Conservation (phyloP, 768 basidiomycete genomes). For the Trametes villosa region DNA sequence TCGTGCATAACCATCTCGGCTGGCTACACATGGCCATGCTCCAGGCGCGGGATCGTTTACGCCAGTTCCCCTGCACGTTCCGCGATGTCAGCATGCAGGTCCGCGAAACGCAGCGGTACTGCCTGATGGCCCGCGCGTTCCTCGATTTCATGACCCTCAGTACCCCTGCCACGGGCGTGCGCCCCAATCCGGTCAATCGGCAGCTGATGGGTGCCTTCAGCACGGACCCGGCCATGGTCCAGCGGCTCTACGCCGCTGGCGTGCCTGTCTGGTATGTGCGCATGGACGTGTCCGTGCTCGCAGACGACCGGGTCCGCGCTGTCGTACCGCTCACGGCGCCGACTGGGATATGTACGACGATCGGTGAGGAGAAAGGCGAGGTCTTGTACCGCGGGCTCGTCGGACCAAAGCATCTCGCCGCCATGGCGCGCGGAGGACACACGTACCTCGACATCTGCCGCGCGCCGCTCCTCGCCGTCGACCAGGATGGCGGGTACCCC, state of each 20-base stretch:
- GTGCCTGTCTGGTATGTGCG: conserved; percentile 1
- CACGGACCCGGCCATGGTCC: background rate
- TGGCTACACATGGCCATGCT: background rate
- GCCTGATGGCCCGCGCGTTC: background rate
- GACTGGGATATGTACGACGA: background rate
- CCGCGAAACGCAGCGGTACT: background rate
- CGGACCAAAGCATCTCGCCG: background rate
- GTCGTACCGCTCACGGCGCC: background rate
- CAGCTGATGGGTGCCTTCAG: conserved; percentile 1
- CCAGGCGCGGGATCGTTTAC: background rate
- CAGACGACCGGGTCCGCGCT: background rate
- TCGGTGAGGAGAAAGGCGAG: background rate
- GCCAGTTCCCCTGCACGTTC: background rate
- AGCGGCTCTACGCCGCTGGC: background rate
- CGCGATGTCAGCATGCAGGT: background rate
- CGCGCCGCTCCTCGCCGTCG: background rate
- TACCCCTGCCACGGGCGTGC: no score
- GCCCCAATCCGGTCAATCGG: background rate
- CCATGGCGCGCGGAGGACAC: background rate
- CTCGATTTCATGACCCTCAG: background rate
- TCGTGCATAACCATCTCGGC: background rate
- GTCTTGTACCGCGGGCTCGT: background rate
- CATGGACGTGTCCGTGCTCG: background rate
- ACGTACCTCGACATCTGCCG: background rate
- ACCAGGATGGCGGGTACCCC: background rate